phyloP scores from a whole-genome alignment of 345 rosid genomes.

The Hibiscus syriacus region DNA sequence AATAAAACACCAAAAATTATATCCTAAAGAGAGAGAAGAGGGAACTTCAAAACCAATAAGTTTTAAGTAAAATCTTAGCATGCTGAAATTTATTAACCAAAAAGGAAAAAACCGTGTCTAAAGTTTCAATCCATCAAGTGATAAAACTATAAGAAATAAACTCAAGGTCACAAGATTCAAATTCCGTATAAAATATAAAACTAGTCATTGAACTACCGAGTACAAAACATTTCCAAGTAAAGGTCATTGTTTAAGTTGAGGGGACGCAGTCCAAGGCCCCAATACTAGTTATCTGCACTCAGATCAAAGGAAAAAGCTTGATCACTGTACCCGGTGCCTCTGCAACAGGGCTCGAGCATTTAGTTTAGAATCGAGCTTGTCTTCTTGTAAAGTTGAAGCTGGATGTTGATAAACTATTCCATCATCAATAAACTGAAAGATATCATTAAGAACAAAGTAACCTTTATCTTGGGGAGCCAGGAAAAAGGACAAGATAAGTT shows the following conservation, averaged over 20 bases:
- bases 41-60: neutral
- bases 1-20: neutral
- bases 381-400: too few relatives aligned
- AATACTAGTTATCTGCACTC: neutral
- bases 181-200: neutral
- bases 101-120: neutral
- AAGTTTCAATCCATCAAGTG: too few relatives aligned
- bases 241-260: too few relatives aligned
- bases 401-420: too few relatives aligned
- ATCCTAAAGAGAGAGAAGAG: neutral
- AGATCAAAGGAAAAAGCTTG: neutral
- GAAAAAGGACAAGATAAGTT: conserved; percentile 14
- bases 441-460: too few relatives aligned
- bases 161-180: neutral
- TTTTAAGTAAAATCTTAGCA: neutral
- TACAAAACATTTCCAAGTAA: too few relatives aligned
- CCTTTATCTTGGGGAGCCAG: conserved; percentile 98
- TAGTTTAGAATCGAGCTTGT: conserved; percentile 35
- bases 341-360: conserved; percentile 39
- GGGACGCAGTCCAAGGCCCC: neutral
- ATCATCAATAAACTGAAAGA: too few relatives aligned
- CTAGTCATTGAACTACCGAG: too few relatives aligned
- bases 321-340: conserved; percentile 57
- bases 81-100: neutral
- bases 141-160: neutral